Conservation (phyloP, 768 basidiomycete species). For the Russula brevipes region DNA sequence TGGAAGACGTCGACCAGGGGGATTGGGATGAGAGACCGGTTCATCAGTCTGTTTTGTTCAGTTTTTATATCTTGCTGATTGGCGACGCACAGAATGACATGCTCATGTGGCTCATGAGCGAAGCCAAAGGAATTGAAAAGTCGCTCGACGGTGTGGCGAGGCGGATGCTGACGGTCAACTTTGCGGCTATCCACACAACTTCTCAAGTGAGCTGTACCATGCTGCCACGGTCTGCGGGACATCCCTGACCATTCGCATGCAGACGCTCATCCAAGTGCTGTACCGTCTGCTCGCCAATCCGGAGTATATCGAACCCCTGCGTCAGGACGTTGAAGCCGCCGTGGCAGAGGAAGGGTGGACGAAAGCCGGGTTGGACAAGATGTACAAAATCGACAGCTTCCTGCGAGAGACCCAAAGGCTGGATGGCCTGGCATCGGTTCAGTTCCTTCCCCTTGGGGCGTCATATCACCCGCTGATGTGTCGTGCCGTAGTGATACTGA, state of each 20-base stretch:
- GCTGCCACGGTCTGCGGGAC: background rate
- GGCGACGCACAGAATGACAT: slow-evolving; percentile 37
- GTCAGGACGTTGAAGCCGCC: slow-evolving; percentile 33
- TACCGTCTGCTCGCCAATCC: slow-evolving; percentile 31
- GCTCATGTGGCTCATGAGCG: slow-evolving; percentile 43
- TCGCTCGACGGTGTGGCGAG: slow-evolving; percentile 32
- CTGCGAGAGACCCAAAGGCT: slow-evolving; percentile 33
- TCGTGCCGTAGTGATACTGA: slow-evolving; percentile 15
- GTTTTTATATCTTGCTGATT: background rate
- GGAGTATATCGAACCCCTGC: slow-evolving; percentile 29
- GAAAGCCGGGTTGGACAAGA: slow-evolving; percentile 30
- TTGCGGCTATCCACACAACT: slow-evolving; percentile 36
- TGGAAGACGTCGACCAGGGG: slow-evolving; percentile 20
- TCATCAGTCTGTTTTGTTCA: background rate
- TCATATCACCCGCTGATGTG: background rate
- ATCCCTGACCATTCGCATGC: background rate
- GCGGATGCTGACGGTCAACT: slow-evolving; percentile 31
- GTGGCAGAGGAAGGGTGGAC: slow-evolving; percentile 32
- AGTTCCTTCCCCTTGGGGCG: background rate
- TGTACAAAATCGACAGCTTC: slow-evolving; percentile 36
- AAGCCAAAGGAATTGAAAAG: slow-evolving; percentile 32
- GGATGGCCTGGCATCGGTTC: slow-evolving; percentile 26
- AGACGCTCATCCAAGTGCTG: slow-evolving; percentile 30
- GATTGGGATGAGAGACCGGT: slow-evolving; percentile 30
- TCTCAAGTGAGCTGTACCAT: slow-evolving; percentile 26